phyloP scores from a whole-genome alignment of 805 yeast species.

The Lipomyces orientalis region DNA sequence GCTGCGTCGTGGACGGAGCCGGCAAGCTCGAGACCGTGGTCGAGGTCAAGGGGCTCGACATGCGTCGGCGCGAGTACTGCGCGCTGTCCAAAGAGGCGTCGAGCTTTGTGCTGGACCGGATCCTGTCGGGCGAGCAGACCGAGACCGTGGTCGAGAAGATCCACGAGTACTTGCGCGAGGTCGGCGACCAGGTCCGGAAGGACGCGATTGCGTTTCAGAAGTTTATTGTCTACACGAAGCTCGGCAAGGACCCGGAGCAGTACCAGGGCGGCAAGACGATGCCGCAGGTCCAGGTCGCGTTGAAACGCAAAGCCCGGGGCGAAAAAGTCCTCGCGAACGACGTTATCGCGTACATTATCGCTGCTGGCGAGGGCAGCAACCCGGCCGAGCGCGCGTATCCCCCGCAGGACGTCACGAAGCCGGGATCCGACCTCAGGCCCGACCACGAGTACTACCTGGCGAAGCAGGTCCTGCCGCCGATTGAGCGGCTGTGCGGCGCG shows the following conservation, averaged over 20 bases:
- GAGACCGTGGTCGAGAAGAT: slow-evolving; percentile 69
- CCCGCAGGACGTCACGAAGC: slow-evolving; percentile 62
- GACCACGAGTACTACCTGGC: slow-evolving; percentile 82
- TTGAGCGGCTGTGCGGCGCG: slow-evolving; percentile 82
- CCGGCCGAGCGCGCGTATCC: slow-evolving; percentile 87
- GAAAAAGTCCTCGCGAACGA: slow-evolving; percentile 86
- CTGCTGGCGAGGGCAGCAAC: slow-evolving; percentile 48
- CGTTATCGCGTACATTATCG: slow-evolving; percentile 84
- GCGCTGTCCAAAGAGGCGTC: slow-evolving; percentile 90
- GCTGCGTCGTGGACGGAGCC: slow-evolving; percentile 55
- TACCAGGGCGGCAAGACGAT: slow-evolving; percentile 81
- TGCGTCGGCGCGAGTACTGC: slow-evolving; percentile 96
- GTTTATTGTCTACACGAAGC: slow-evolving; percentile 79
- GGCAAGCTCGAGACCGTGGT: slow-evolving; percentile 65
- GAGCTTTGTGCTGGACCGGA: slow-evolving; percentile 69
- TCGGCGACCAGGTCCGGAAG: slow-evolving; percentile 61
- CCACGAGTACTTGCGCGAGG: slow-evolving; percentile 70
- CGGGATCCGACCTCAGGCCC: slow-evolving; percentile 41
- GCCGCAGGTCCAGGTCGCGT: slow-evolving; percentile 89
- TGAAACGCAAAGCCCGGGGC: slow-evolving; percentile 78
- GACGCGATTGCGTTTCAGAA: slow-evolving; percentile 70
- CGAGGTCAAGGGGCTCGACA: slow-evolving; percentile 95
- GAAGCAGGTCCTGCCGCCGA: slow-evolving; percentile 88
- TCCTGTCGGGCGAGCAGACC: slow-evolving; percentile 76
- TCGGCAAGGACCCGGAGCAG: slow-evolving; percentile 85